Evolutionary conservation across 441 rosid species (phyloP).

Genomic region (Dalechampia spathulata): DNA sequence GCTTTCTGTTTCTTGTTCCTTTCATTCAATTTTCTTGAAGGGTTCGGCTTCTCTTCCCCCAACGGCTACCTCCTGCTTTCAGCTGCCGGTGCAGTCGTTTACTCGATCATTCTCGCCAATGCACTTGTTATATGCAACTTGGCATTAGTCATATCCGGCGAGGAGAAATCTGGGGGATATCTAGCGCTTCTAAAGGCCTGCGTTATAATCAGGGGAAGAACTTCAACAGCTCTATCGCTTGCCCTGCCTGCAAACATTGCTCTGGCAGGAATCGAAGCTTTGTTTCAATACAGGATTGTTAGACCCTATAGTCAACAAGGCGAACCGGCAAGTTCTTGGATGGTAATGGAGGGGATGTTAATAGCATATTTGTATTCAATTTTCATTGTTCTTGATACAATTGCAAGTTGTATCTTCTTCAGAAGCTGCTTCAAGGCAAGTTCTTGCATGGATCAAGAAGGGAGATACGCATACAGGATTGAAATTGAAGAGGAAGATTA

Average conservation of each 20-base stretch:
- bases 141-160: constrained; percentile 56
- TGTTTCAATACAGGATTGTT: constrained; percentile 51
- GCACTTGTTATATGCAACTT: constrained; percentile 55
- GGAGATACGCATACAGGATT: constrained; percentile 27
- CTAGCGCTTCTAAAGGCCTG: constrained; percentile 50
- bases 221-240: constrained; percentile 51
- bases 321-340: constrained; percentile 10
- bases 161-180: constrained; percentile 40
- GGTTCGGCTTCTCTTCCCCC: constrained; percentile 31
- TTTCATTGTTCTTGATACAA: constrained; percentile 55
- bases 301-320: constrained; percentile 23
- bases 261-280: constrained; percentile 56
- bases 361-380: constrained; percentile 63
- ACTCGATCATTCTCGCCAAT: constrained; percentile 60
- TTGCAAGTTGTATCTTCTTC: constrained; percentile 40
- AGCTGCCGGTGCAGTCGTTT: constrained; percentile 46
- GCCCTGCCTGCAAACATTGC: constrained; percentile 46
- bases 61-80: constrained; percentile 31
- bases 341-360: constrained; percentile 44
- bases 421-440: constrained; percentile 48
- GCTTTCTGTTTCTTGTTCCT: constrained; percentile 55
- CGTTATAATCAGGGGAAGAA: constrained; percentile 46
- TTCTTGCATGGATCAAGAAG: constrained; percentile 16
- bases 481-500: constrained; percentile 16
- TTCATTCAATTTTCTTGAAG: constrained; percentile 34